Conservation (phyloP, 306 rosid species). For the Alnus glutinosa region DNA sequence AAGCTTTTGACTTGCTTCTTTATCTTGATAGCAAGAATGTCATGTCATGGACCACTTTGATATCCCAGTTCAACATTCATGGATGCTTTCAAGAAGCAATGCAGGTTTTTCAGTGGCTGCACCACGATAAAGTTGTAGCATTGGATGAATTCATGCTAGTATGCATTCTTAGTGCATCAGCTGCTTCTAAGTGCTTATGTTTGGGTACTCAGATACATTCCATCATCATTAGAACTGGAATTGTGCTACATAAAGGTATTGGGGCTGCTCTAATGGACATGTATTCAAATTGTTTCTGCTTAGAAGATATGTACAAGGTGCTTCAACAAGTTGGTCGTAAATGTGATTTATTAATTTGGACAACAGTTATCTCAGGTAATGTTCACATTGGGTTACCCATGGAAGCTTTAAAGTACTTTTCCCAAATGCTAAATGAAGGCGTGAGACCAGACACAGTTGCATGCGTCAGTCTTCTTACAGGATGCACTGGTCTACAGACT, state of each 20-base stretch:
- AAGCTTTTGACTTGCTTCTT: constrained; percentile 13
- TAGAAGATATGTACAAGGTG: constrained; percentile 8
- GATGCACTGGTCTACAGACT: neutral
- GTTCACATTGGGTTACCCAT: constrained; percentile 2
- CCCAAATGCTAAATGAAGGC: constrained; percentile 3
- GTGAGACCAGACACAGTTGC: neutral
- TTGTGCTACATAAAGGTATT: neutral
- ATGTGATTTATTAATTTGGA: constrained; percentile 4
- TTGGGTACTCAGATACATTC: constrained; percentile 9
- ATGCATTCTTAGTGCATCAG: neutral
- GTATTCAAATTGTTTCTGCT: constrained; percentile 3
- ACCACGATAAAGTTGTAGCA: neutral
- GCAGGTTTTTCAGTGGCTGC: constrained; percentile 5
- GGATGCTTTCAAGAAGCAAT: constrained; percentile 4
- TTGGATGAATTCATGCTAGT: constrained; percentile 5
- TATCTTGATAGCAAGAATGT: neutral
- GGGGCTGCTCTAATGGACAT: neutral
- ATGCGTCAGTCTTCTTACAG: neutral
- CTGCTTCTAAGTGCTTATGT: constrained; percentile 7
- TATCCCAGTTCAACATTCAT: neutral
- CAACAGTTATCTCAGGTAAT: neutral
- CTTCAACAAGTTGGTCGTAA: neutral
- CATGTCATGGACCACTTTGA: constrained; percentile 3
- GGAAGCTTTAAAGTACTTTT: constrained; percentile 5
- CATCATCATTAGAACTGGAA: neutral